Base-by-base conservation (phyloP, 2,329 filamentous ascomycete species). In the Verticillium longisporum region DNA sequence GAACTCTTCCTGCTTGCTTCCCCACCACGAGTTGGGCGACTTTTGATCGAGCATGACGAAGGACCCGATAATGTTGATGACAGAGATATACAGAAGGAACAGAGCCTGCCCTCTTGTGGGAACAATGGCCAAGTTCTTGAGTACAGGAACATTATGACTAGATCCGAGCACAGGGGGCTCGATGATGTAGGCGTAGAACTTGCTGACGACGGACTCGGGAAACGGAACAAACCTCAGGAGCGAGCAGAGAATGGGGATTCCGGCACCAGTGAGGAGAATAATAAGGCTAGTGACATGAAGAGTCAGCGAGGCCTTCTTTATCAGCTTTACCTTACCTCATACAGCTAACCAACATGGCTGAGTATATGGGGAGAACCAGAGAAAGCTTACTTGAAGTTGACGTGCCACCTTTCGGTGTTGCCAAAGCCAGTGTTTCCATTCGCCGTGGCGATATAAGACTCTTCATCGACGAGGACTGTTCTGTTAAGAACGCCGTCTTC, bases 31-130 rank as follows among this genome's bases (percentile, higher is more conserved):
- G 59, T 74, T 71, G 1, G 71, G 73, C 2, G 62, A 60, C 13
- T 60, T 41, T 1, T 60, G 61, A 0, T 66, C 61, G 56, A 73
- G 76, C 1, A 69, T 70, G 9, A 71, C 66, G 26, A 69, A 66
- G 4, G 64, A 66, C 1, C 76, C 66, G 14, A 75, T 58, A 18
- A 74, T 59, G 60, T 79, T 80, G 37, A 79, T 65, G 10, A 66
- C 64, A 18, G 77, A 62, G 15, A 80, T 68, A 53, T 76, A 68
- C 15, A 71, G 45, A 37, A 83, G 76, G 66, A 77, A 82, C 14
- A 81, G 60, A 13, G 68, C 67, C 50, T 68, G 68, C 15, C 69
- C 69, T 4, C 65, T 60, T 3, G 65, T 72, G 4, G 70, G 70
- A 34, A 68, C 61, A 41, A 68, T 60, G 11, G 60, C 65, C 18